phyloP scores from a whole-genome alignment of 179 eudicot species.

The Heliamphora pulchella region DNA sequence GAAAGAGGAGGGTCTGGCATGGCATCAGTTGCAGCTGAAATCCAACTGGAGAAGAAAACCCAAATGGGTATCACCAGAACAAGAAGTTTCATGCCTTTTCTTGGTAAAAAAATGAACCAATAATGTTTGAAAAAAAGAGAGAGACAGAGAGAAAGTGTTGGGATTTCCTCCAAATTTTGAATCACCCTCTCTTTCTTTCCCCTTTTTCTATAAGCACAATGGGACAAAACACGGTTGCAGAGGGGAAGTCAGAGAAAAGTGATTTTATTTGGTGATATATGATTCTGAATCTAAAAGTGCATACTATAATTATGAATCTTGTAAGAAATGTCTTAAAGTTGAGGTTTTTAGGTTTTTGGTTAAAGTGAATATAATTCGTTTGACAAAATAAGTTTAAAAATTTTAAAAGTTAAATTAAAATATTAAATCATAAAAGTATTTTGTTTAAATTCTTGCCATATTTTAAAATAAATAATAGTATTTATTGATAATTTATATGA shows the following conservation, averaged over 20 bases:
- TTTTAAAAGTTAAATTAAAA: no score
- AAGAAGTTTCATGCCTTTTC: constrained; percentile 27
- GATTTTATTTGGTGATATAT: background rate
- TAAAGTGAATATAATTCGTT: no score
- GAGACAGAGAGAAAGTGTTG: background rate
- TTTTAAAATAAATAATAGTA: no score
- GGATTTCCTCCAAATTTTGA: background rate
- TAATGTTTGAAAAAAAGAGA: background rate
- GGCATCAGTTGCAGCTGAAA: constrained; percentile 24
- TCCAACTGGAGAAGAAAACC: constrained; percentile 22
- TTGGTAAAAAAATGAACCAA: background rate
- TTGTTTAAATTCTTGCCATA: no score
- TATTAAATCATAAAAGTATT: no score
- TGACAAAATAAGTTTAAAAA: no score
- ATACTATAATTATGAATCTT: no score
- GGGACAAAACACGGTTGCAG: constrained; percentile 15
- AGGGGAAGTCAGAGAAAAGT: constrained; percentile 18
- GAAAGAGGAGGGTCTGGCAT: constrained; percentile 27
- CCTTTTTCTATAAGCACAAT: background rate
- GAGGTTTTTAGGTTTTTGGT: no score
- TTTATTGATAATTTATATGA: no score
- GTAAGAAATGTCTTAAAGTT: no score
- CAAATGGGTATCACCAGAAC: constrained; percentile 31
- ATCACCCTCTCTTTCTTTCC: background rate
- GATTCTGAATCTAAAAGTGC: no score